Base-by-base conservation (phyloP, 2,329 filamentous ascomycete genomes). In the Lomentospora prolificans region DNA sequence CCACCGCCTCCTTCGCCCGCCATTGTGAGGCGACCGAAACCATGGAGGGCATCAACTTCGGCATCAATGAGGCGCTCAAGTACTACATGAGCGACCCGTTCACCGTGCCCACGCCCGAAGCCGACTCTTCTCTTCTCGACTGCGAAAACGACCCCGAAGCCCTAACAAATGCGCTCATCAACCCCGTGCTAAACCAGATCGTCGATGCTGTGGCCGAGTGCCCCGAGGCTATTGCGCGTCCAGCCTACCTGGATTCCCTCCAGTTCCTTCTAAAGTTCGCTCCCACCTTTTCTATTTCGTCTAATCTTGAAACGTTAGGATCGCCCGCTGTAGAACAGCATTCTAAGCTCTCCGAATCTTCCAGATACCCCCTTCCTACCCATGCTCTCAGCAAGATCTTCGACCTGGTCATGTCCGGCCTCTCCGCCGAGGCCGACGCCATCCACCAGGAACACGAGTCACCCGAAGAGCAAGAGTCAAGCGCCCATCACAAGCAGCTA, bases 41-140 rank as follows among this genome's bases (percentile, higher is more conserved):
- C 68, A 86, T 86, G 84, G 86, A 77, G 66, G 87, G 87, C 75
- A 81, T 90, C 68, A 81, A 86, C 66, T 99, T 99, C 74, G 89
- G 97, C 70, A 89, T 99, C 72, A 96, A 96, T 70, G 87, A 96
- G 75, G 90, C 90, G 61, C 86, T 97, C 70, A 96, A 96, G 78
- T 82, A 89, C 69, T 99, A 96, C 73, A 89, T 96, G 81, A 95
- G 90, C 72, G 92, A 97, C 69, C 92, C 94, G 7, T 77, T 84
- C 50, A 81, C 83, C 39, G 87, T 97, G 56, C 77, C 87, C 6
- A 96, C 91, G 2, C 85, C 88, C 46, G 92, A 97, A 69, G 94
- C 91, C 56, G 87, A 94, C 63, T 72, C 84, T 48, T 82, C 87
- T 58, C 82, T 99, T 19, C 79, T 90, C 64, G 92, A 97, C 68